A percentile compares a stretch with the other conserved stretches of the same genome.
phyloP scores from a whole-genome alignment of 129 eudicot species.

The Erigeron canadensis region DNA sequence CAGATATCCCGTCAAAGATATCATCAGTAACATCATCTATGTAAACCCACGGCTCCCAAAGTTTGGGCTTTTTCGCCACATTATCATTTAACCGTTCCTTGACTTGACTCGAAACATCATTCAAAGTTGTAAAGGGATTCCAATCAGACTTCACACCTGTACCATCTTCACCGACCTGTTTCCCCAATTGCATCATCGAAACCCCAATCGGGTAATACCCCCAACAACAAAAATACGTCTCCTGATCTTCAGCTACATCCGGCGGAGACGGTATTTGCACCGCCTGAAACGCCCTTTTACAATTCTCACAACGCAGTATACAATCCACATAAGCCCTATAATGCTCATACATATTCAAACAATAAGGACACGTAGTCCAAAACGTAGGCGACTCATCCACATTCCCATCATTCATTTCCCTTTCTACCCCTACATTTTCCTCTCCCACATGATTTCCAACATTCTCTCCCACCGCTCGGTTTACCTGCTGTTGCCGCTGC shows the following conservation, averaged over 20 bases:
- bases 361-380: slow-evolving; percentile 94
- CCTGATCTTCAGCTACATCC: slow-evolving; percentile 46
- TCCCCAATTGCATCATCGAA: slow-evolving; percentile 55
- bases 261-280: slow-evolving; percentile 69
- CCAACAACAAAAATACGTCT: slow-evolving; percentile 69
- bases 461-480: slow-evolving; percentile 3
- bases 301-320: slow-evolving; percentile 66
- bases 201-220: slow-evolving; percentile 80
- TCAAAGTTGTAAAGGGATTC: slow-evolving; percentile 78
- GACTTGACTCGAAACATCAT: slow-evolving; percentile 40
- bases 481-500: not conserved
- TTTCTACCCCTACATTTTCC: slow-evolving; percentile 19
- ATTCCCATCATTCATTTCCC: slow-evolving; percentile 19
- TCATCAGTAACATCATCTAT: slow-evolving; percentile 67
- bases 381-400: slow-evolving; percentile 43
- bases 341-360: slow-evolving; percentile 76
- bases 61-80: slow-evolving; percentile 28
- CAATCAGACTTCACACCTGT: slow-evolving; percentile 36
- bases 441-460: slow-evolving; percentile 31
- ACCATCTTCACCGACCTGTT: slow-evolving; percentile 7
- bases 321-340: slow-evolving; percentile 56
- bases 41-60: slow-evolving; percentile 53
- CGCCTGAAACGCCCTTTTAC: slow-evolving; percentile 84
- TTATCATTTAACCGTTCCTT: slow-evolving; percentile 23
- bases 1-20: slow-evolving; percentile 47